Conservation (phyloP, 768 basidiomycete species). For the Clitopilus hobsonii region DNA sequence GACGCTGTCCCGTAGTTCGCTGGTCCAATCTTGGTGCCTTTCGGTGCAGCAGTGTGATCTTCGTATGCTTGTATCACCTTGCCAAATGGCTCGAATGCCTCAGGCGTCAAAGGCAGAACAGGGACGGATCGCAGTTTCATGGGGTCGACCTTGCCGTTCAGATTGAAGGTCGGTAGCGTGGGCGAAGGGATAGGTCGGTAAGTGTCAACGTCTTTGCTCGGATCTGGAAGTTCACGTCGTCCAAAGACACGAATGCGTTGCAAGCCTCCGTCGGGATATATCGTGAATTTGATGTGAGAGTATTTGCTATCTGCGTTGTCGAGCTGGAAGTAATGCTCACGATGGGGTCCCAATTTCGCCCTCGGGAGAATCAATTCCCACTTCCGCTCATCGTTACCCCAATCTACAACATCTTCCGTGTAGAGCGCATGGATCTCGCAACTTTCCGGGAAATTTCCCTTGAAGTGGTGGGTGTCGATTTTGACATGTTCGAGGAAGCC, state of each 20-base stretch:
- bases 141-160: not conserved
- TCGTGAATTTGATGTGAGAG: slow-evolving; percentile 85
- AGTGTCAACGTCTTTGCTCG: not conserved
- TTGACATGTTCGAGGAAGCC: slow-evolving; percentile 75
- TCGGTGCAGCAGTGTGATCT: slow-evolving; percentile 61
- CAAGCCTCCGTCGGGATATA: slow-evolving; percentile 92
- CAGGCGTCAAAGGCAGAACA: slow-evolving; percentile 70
- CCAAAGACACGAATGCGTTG: slow-evolving; percentile 89
- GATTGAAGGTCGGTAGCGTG: not conserved
- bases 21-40: slow-evolving; percentile 63
- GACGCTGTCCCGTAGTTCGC: slow-evolving; percentile 88
- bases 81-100: slow-evolving; percentile 86
- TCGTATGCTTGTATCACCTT: slow-evolving; percentile 87
- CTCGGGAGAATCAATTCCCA: slow-evolving; percentile 78
- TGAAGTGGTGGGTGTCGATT: slow-evolving; percentile 94
- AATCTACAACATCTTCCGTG: slow-evolving; percentile 29
- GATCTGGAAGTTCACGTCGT: slow-evolving; percentile 26
- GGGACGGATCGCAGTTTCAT: slow-evolving; percentile 21
- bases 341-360: slow-evolving; percentile 82
- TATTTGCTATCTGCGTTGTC: slow-evolving; percentile 52
- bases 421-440: slow-evolving; percentile 71
- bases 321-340: slow-evolving; percentile 85
- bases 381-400: slow-evolving; percentile 33
- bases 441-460: slow-evolving; percentile 91
- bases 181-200: not conserved